Evolutionary conservation across 306 rosid species (phyloP), one percentile per base, ranked within the genome.

Genomic region (Luffa aegyptiaca): DNA sequence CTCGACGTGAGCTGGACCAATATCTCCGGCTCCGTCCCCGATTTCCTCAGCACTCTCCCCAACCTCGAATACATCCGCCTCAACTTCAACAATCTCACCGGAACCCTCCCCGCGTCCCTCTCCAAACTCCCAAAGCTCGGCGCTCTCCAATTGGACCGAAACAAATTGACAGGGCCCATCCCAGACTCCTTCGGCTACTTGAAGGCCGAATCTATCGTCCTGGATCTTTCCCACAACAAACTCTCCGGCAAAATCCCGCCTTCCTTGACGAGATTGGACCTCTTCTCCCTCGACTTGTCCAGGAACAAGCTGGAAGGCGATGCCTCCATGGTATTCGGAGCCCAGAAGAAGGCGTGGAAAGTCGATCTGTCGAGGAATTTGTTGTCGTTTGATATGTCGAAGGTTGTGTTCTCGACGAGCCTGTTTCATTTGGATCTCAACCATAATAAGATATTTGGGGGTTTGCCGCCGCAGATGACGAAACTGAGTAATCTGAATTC

Each of bases 241-340:
- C 88, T 91, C 44, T 79, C 90, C 0, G 93, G 90, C 26, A 61
- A 44, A 33, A 89, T 93, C 44, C 97, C 98, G 0, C 18, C 69
- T 14, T 85, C 92, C 17, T 41, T 93, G 3, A 86, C 77, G 5
- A 70, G 84, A 10, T 4, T 80, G 61, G 52, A 86, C 77, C 87
- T 68, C 8, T 3, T 16, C 3, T 26, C 1, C 45, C 44, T 91
- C 13, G 88, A 90, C 33, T 77, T 93, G 9, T 89, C 93, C 0
- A 81, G 96, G 3, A 93, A 93, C 91, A 90, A 65, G 86, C 89
- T 93, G 0, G 78, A 80, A 81, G 98, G 98, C 0, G 98, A 92
- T 55, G 96, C 90, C 0, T 87, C 90, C 0, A 6, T 89, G 84
- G 59, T 93, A 12, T 89, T 93, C 41, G 90, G 93, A 1, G 2